Conservation (phyloP, 1,284 basidiomycete genomes). For the Trichosporon asahii region DNA sequence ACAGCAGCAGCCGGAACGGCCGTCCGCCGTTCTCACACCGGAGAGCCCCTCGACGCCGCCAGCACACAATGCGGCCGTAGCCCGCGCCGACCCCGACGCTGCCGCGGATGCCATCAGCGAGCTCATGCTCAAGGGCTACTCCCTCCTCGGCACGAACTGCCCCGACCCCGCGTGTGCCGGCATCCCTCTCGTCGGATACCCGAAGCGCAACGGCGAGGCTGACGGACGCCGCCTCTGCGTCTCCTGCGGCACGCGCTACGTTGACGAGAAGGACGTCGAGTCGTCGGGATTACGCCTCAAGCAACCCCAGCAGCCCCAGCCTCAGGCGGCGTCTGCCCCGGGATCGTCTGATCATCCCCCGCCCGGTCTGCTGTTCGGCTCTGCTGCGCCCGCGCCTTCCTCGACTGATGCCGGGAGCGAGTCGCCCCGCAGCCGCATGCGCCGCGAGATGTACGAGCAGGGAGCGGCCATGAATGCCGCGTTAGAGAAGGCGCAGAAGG, state of each 20-base stretch:
- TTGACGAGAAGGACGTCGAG: conserved; percentile 32
- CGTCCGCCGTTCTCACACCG: background rate
- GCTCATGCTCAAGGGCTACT: conserved; percentile 47
- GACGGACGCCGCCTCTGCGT: conserved; percentile 44
- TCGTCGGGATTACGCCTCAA: conserved; percentile 5
- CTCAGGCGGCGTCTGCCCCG: background rate
- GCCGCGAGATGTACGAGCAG: conserved; percentile 41
- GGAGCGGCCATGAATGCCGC: conserved; percentile 22
- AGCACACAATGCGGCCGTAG: conserved; percentile 7
- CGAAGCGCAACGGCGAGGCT: conserved; percentile 33
- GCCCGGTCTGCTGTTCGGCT: background rate
- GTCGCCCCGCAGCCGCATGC: conserved; percentile 35
- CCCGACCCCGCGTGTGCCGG: conserved; percentile 41
- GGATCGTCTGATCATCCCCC: background rate
- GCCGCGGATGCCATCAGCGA: conserved; percentile 40
- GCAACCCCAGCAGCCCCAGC: background rate
- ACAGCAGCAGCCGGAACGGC: background rate
- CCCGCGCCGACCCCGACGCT: conserved; percentile 28
- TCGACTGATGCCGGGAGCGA: conserved; percentile 19
- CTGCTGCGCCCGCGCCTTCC: background rate
- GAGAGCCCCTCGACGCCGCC: conserved; percentile 14
- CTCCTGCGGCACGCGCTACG: conserved; percentile 37
- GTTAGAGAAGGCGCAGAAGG: background rate
- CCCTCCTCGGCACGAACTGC: conserved; percentile 43
- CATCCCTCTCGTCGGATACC: conserved; percentile 49